phyloP scores from a whole-genome alignment of 1,284 basidiomycete genomes.

The Ustilago nuda region DNA sequence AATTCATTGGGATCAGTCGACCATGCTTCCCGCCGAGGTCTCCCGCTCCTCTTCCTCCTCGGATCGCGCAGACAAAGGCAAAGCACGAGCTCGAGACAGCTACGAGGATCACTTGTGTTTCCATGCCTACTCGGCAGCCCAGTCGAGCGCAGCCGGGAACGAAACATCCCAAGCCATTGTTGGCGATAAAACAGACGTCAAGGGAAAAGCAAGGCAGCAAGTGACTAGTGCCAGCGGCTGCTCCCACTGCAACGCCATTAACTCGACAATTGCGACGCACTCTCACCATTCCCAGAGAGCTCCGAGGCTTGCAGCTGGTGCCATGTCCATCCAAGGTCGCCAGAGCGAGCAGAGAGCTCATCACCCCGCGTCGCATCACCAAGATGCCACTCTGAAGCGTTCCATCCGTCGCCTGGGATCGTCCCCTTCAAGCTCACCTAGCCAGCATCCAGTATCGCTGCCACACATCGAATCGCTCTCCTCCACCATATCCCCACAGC shows the following conservation, averaged over 20 bases:
- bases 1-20: background rate
- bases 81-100: constrained; percentile 21
- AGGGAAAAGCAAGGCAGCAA: constrained; percentile 25
- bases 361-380: background rate
- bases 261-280: background rate
- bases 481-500: background rate
- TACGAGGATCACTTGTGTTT: background rate
- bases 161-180: background rate
- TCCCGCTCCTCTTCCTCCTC: constrained; percentile 1
- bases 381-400: constrained; percentile 27
- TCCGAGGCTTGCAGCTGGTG: background rate
- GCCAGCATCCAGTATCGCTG: constrained; percentile 6
- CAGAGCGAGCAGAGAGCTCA: background rate
- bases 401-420: constrained; percentile 32
- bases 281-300: background rate
- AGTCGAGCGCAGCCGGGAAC: constrained; percentile 5
- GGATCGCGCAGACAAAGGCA: constrained; percentile 28
- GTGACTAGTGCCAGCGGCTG: background rate
- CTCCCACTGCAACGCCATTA: background rate
- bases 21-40: constrained; percentile 4
- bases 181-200: constrained; percentile 7
- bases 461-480: background rate
- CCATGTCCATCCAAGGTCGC: background rate
- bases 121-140: background rate
- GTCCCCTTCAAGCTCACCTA: constrained; percentile 32